phyloP scores from a whole-genome alignment of 192 early-diverging fungal species.

The Backusella morwellensis region DNA sequence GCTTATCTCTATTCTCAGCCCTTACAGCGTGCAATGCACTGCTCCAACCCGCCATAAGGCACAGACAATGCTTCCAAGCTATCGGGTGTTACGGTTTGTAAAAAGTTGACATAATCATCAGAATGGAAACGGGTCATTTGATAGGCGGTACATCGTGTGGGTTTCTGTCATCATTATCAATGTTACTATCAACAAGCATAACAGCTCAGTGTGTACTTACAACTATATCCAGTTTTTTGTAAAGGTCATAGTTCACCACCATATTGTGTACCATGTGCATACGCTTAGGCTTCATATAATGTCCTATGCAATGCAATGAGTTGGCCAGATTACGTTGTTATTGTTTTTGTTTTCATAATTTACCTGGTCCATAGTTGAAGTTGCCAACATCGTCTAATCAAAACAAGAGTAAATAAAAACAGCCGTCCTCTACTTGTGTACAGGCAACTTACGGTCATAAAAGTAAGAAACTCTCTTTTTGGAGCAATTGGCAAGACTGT shows the following conservation, averaged over 20 bases:
- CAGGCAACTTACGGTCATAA: slow-evolving; percentile 48
- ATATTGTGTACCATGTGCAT: slow-evolving; percentile 93
- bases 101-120: slow-evolving; percentile 90
- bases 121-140: slow-evolving; percentile 94
- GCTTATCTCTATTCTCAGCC: neutral
- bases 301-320: slow-evolving; percentile 46
- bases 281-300: slow-evolving; percentile 98
- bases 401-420: neutral
- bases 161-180: slow-evolving; percentile 41
- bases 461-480: slow-evolving; percentile 62
- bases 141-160: slow-evolving; percentile 78
- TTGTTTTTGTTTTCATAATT: neutral
- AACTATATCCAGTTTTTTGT: slow-evolving; percentile 86
- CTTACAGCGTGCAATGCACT: slow-evolving; percentile 52
- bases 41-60: slow-evolving; percentile 56
- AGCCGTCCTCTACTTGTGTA: no score
- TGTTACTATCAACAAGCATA: neutral
- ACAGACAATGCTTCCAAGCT: slow-evolving; percentile 57
- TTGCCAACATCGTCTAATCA: slow-evolving; percentile 66
- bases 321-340: neutral
- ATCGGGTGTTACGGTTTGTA: slow-evolving; percentile 74
- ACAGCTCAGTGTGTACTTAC: slow-evolving; percentile 30
- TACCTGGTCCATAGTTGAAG: slow-evolving; percentile 78
- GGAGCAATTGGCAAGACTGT: slow-evolving; percentile 44
- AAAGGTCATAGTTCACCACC: slow-evolving; percentile 88